Evolutionary conservation across 805 yeast species (phyloP).

Genomic region (Cyberlindnera japonica): DNA sequence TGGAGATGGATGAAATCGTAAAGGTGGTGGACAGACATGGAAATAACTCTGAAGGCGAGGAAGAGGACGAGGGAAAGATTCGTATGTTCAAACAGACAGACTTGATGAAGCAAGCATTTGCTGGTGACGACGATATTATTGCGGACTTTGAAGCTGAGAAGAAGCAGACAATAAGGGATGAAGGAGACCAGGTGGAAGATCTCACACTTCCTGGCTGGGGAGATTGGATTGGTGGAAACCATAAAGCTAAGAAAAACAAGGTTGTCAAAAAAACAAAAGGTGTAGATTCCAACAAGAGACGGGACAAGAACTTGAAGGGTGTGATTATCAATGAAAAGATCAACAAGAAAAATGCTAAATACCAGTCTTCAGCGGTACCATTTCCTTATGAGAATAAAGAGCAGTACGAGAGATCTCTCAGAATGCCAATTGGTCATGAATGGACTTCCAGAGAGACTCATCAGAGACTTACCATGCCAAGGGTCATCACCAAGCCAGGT

Average conservation of each 20-base stretch:
- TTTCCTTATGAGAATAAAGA: conserved; percentile 91
- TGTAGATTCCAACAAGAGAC: conserved; percentile 65
- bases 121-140: conserved; percentile 96
- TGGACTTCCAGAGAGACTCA: conserved; percentile 89
- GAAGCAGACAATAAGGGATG: conserved; percentile 58
- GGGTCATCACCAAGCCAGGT: conserved; percentile 83
- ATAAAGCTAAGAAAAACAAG: conserved; percentile 45
- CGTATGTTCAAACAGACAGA: conserved; percentile 74
- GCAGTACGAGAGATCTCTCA: conserved; percentile 89
- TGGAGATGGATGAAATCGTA: conserved; percentile 53
- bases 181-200: conserved; percentile 85
- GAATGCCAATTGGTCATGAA: conserved; percentile 97
- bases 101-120: conserved; percentile 87
- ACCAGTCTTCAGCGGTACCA: conserved; percentile 87
- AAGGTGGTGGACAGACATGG: conserved; percentile 47
- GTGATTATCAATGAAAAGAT: conserved; percentile 88
- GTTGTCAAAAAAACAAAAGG: conserved; percentile 74
- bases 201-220: conserved; percentile 97
- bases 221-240: conserved; percentile 82
- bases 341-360: conserved; percentile 80
- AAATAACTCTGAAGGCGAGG: conserved; percentile 31
- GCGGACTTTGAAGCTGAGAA: conserved; percentile 76
- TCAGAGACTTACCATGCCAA: conserved; percentile 85
- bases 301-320: conserved; percentile 68
- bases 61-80: conserved; percentile 39